Base-by-base conservation (phyloP, 345 rosid genomes). In the Cardamine resedifolia region DNA sequence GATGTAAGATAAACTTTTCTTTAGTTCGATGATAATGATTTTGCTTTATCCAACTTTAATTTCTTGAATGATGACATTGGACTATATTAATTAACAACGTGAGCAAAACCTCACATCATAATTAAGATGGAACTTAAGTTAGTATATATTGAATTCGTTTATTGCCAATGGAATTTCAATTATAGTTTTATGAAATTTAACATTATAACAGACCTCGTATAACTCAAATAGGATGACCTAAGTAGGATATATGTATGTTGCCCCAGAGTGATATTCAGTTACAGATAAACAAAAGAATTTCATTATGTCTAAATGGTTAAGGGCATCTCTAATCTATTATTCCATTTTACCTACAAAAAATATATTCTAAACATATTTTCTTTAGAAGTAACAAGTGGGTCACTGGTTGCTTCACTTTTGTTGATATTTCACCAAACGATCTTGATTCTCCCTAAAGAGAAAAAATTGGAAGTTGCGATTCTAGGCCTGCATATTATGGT, bases 21-120 rank as follows among this genome's bases (percentile, higher is more conserved):
- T 65, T 49, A 19, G 15, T 43, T 43, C 8, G 44, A 30, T 64
- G 43, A 47, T 30, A 12, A 14, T 31, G 58, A 30, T 49, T 49
- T 27, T 5, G 45, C 58, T 65, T 64, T 49, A 47, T 49, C 70
- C 21, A 49, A 20, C 70, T 49, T 65, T 33, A 19, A 11, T 65
- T 20, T 33, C 6, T 14, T 43, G 23, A 31, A 65, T 49, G 15
- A 65, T 20, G 5, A 48, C 47, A 33, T 12, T 49, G 31, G 58
- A 33, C 14, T 48, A 15, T 43, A 27, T 44, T 65, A 28, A 45
- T n/a, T 43, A 43, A 0, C 47, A 43, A 41, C 19, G 1, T 43
- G 18, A 15, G 8, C 19, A 43, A 15, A n/a, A 15, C n/a, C 47
- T 6, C 16, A 43, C 47, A 43, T 15, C 7, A 43, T 15, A 5